Conservation (phyloP, 371 early-diverging fungal genomes). For the Choanephora cucurbitarum region DNA sequence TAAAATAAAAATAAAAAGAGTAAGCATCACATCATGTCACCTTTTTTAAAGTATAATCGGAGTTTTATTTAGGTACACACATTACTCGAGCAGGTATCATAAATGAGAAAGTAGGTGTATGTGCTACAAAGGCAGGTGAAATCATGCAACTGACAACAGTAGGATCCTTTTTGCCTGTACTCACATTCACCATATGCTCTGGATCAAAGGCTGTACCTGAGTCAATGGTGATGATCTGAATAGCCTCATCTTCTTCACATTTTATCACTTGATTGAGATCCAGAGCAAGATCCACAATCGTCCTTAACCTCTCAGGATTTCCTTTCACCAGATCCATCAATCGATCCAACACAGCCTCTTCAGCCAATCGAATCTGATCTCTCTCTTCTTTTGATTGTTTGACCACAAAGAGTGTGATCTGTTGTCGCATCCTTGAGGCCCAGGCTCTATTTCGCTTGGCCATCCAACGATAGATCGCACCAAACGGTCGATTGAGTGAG, state of each 20-base stretch:
- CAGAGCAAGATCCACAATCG: conserved; percentile 18
- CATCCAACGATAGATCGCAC: conserved; percentile 33
- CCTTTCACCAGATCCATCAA: conserved; percentile 1
- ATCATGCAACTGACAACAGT: conserved; percentile 21
- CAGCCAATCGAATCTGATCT: conserved; percentile 19
- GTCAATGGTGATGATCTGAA: conserved; percentile 23
- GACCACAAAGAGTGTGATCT: conserved; percentile 31
- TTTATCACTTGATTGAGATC: conserved; percentile 33
- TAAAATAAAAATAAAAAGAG: conserved; percentile 1
- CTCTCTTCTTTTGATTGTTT: conserved; percentile 26
- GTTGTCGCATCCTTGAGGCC: conserved; percentile 42
- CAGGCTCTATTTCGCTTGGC: conserved; percentile 28
- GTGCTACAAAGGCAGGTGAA: conserved; percentile 34
- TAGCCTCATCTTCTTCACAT: conserved; percentile 27
- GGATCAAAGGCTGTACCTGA: conserved; percentile 25
- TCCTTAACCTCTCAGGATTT: background rate
- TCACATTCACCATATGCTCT: conserved; percentile 21
- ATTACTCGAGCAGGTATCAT: too few relatives aligned
- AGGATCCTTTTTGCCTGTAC: conserved; percentile 8
- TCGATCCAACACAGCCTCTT: conserved; percentile 11
- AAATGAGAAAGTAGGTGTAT: too few relatives aligned
- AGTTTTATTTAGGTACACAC: too few relatives aligned
- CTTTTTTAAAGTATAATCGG: too few relatives aligned
- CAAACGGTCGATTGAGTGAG: conserved; percentile 33
- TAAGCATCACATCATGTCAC: background rate